Conservation (phyloP, 1,284 basidiomycete species). For the Ceratobasidium sp. region DNA sequence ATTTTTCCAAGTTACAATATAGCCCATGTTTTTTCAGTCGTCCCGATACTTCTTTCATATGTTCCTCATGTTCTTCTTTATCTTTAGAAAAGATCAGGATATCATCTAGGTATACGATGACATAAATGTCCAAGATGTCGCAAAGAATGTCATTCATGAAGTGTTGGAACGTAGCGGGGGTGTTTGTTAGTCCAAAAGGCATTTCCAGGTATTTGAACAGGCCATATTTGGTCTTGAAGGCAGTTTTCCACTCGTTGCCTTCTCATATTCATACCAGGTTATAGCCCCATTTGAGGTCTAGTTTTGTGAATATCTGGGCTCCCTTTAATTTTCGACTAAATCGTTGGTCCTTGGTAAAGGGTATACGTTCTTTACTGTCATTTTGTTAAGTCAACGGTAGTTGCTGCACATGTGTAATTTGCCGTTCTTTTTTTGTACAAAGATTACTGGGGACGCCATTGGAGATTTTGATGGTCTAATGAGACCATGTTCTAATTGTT, state of each 20-base stretch:
- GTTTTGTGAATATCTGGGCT: background rate
- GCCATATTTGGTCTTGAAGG: slow-evolving; percentile 33
- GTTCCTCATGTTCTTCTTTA: slow-evolving; percentile 52
- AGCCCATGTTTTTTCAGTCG: slow-evolving; percentile 43
- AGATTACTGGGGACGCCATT: too few relatives aligned
- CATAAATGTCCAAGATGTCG: slow-evolving; percentile 22
- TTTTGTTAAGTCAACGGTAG: too few relatives aligned
- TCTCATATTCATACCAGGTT: slow-evolving; percentile 51
- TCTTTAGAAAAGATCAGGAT: slow-evolving; percentile 52
- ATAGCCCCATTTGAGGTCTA: slow-evolving; percentile 30
- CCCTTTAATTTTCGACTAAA: slow-evolving; percentile 1
- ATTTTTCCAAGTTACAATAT: slow-evolving; percentile 48
- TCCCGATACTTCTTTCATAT: slow-evolving; percentile 48
- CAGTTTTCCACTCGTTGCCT: too few relatives aligned
- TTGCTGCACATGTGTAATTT: too few relatives aligned
- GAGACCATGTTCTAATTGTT: too few relatives aligned
- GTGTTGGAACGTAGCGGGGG: slow-evolving; percentile 31
- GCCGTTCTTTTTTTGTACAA: too few relatives aligned
- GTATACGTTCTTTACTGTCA: too few relatives aligned
- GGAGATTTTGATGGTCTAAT: too few relatives aligned
- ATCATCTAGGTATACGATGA: slow-evolving; percentile 46
- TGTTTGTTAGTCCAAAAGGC: slow-evolving; percentile 29
- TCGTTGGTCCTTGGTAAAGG: background rate
- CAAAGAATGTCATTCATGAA: slow-evolving; percentile 39
- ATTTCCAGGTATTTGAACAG: slow-evolving; percentile 39